Evolutionary conservation across 805 yeast species (phyloP), one percentile per base, ranked within the genome.

Genomic region (Spathaspora gorwiae): DNA sequence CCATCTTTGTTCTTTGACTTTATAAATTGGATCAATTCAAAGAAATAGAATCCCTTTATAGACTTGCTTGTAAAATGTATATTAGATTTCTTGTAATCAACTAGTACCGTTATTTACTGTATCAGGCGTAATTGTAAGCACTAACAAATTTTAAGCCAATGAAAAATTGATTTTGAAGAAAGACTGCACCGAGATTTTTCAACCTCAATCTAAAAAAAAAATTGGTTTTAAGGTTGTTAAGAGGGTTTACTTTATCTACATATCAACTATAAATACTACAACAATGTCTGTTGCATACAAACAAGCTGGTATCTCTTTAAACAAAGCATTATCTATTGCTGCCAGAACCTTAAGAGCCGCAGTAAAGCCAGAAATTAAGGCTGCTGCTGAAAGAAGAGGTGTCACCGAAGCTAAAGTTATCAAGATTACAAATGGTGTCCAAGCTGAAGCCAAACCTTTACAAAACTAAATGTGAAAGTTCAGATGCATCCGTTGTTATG

Each of bases 251-350:
- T 19, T 19, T 19, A 19, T 5, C 24, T 19, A 19, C 5, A 19
- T 19, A 19, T 19, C 24, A 19, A 19, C 24, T 19, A 19, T 19
- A 19, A 19, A 19, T 19, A 19, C 24, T 19, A 19, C 24, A 19
- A 52, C 40, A 29, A 71, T 71, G 76, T 69, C 75, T 59, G 32
- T 29, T 29, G 72, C 75, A 61, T 67, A 68, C 67, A 70, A 71
- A 61, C 76, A 71, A 71, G 76, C 76, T 44, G 76, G 76, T 48
- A 70, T 71, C 47, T 63, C 75, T 54, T 81, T 85, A 76, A 88
- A 87, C 85, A 87, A 84, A 68, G 92, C 92, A 72, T 78, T 90
- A 68, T 80, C 96, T 55, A 78, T 92, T 63, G 87, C 97, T 62
- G 96, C 97, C 62, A 82, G 82, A 66, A 80, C 95, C 51, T 80